phyloP scores from a whole-genome alignment of 2,329 filamentous ascomycete species.

The Aspergillus aculeatus region DNA sequence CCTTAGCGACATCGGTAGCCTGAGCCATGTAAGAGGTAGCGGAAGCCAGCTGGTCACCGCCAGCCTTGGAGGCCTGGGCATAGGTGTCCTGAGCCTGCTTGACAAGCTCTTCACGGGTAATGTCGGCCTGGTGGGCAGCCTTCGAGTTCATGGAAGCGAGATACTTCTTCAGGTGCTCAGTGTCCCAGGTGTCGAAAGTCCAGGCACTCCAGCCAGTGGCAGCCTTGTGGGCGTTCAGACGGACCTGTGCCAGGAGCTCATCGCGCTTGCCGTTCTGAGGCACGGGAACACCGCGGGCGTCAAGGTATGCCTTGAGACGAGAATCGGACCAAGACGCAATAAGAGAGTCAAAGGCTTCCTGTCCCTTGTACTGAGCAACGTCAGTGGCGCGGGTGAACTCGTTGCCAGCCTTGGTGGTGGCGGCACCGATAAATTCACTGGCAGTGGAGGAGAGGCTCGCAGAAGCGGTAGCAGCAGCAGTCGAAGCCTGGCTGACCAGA shows the following conservation, averaged over 20 bases:
- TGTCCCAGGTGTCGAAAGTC: slow-evolving; percentile 76
- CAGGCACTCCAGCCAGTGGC: slow-evolving; percentile 67
- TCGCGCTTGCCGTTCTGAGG: slow-evolving; percentile 70
- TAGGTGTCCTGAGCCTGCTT: slow-evolving; percentile 53
- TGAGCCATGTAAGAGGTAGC: slow-evolving; percentile 68
- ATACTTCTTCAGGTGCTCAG: slow-evolving; percentile 65
- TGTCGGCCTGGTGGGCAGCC: slow-evolving; percentile 61
- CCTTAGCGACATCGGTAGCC: slow-evolving; percentile 65
- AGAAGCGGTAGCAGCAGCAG: slow-evolving; percentile 53
- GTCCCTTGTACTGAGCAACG: slow-evolving; percentile 59
- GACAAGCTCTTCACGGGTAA: slow-evolving; percentile 71
- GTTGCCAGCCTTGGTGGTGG: slow-evolving; percentile 73
- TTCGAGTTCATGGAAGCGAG: slow-evolving; percentile 51
- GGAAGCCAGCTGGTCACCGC: slow-evolving; percentile 55
- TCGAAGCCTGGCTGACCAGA: slow-evolving; percentile 49
- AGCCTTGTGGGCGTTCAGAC: slow-evolving; percentile 70
- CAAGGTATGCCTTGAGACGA: slow-evolving; percentile 74
- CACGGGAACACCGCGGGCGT: slow-evolving; percentile 72
- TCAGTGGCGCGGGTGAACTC: slow-evolving; percentile 74
- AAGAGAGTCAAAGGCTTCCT: slow-evolving; percentile 66
- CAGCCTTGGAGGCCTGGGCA: slow-evolving; percentile 48
- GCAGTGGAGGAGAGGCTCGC: slow-evolving; percentile 43
- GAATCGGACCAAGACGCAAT: slow-evolving; percentile 69
- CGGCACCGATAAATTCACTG: slow-evolving; percentile 61
- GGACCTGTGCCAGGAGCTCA: slow-evolving; percentile 71